Evolutionary conservation across 1,284 basidiomycete species (phyloP), one percentile per base, ranked within the genome.

Genomic region (Puccinia horiana): DNA sequence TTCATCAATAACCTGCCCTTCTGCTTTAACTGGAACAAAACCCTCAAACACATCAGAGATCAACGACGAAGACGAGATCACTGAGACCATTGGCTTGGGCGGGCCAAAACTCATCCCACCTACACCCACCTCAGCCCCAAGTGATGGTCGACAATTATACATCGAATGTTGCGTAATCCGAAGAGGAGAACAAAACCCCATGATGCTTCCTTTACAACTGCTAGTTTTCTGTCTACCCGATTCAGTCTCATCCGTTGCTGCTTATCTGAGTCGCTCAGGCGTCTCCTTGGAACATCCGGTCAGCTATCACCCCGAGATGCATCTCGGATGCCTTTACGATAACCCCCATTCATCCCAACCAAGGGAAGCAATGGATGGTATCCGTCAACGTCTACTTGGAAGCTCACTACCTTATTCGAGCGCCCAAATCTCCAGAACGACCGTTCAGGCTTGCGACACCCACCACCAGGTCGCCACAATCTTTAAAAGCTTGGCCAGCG

Each of bases 401-500:
- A 84, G 84, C 76, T 58, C 83, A 35, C 2, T 77, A 47, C 42
- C 56, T 26, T 40, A 58, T 23, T 20, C 61, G 26, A 35, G 47
- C 52, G 1, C 35, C n/a, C 56, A 52, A 20, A 54, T 35, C n/a
- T 40, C 49, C 4, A 14, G 54, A 26, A 40, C 14, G 16, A 65
- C 40, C 37, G 6, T 16, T 29, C 52, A 72, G 26, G 65, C 69
- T 29, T 72, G 65, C n/a, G 78, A 73, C 49, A 94, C 97, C 87
- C 90, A 94, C 83, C 92, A 92, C 87, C 96, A 98, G 86, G 93
- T 98, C 23, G 95, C 98, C 84, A 92, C 96, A 84, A 89, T 99
- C 11, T 98, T 98, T 89, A 92, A 93, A 88, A 94, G 90, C 85
- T 87, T 99, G 84, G 92, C 92, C 86, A 92, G 91, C 84, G 95